Conservation (phyloP, 768 basidiomycete species). For the Nidularia pulvinata region DNA sequence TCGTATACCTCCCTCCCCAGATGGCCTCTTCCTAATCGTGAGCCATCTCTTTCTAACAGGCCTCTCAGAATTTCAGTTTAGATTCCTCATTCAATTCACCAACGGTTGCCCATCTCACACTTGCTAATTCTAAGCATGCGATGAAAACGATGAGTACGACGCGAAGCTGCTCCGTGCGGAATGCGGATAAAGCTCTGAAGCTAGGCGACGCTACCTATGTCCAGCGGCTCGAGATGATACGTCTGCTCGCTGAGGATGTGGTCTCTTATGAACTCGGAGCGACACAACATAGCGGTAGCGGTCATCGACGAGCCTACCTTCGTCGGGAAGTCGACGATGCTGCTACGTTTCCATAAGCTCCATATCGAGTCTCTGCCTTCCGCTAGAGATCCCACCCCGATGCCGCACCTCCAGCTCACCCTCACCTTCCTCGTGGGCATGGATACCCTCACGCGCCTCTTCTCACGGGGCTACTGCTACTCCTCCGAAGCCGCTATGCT, state of each 20-base stretch:
- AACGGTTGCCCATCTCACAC: constrained; percentile 79
- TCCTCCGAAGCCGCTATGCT: constrained; percentile 52
- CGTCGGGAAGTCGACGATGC: constrained; percentile 69
- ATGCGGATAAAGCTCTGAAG: constrained; percentile 81
- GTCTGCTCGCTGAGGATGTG: constrained; percentile 56
- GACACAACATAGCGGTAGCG: constrained; percentile 74
- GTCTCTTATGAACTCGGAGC: neutral
- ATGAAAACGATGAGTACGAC: constrained; percentile 46
- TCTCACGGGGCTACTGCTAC: constrained; percentile 77
- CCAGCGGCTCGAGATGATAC: constrained; percentile 92
- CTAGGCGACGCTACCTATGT: constrained; percentile 68
- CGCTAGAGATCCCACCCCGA: constrained; percentile 5
- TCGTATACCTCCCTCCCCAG: constrained; percentile 56
- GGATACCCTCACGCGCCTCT: constrained; percentile 84
- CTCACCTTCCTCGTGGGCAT: constrained; percentile 78
- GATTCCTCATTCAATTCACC: constrained; percentile 97
- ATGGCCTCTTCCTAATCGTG: constrained; percentile 58
- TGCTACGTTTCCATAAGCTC: constrained; percentile 49
- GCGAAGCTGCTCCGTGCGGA: constrained; percentile 77
- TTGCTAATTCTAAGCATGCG: constrained; percentile 45
- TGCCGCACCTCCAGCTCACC: constrained; percentile 21
- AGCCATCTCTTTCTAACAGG: constrained; percentile 1
- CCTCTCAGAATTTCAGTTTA: constrained; percentile 65
- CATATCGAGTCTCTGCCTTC: constrained; percentile 23
- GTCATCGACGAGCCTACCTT: constrained; percentile 90